Percentiles rank a stretch among this genome's conserved stretches.
These are phyloP conservation scores for Suhomyces faveliae DNA, from an alignment of 805 yeast species.

Conservation along the genomic window DNA sequence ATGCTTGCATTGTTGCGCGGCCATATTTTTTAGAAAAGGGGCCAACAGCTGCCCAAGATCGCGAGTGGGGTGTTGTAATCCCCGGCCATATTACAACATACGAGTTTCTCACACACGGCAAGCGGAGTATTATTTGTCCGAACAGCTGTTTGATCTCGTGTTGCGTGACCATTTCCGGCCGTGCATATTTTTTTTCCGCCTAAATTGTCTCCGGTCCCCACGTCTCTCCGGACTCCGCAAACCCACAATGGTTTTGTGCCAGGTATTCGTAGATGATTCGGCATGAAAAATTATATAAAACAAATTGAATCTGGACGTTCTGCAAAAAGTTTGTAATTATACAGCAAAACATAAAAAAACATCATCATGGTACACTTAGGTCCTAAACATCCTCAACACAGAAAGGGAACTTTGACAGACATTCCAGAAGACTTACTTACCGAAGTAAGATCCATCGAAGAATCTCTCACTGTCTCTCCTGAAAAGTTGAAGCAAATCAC, in stretches of 20 bases:
- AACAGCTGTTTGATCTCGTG: background rate
- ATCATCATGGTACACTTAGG: slow-evolving; percentile 75
- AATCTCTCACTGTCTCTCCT: slow-evolving; percentile 58
- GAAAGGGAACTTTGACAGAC: slow-evolving; percentile 62
- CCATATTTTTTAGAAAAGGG: background rate
- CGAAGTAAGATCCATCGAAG: slow-evolving; percentile 58
- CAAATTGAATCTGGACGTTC: background rate
- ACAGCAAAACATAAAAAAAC: background rate
- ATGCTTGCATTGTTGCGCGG: background rate
- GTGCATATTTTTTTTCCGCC: background rate
- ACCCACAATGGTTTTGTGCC: background rate
- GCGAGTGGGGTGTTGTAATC: background rate
- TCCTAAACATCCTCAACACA: slow-evolving; percentile 77
- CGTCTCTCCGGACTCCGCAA: background rate
- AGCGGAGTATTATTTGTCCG: background rate
- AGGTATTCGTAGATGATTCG: background rate
- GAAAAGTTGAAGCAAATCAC: slow-evolving; percentile 64
- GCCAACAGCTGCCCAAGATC: background rate
- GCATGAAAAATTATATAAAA: background rate
- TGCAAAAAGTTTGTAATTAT: background rate
- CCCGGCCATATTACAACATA: too few relatives aligned
- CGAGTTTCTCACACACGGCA: too few relatives aligned
- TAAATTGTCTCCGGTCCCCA: background rate
- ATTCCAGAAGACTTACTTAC: slow-evolving; percentile 62
- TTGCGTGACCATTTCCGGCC: background rate